Evolutionary conservation across 2,329 filamentous ascomycete species (phyloP).

Genomic region (Zymoseptoria passerinii): DNA sequence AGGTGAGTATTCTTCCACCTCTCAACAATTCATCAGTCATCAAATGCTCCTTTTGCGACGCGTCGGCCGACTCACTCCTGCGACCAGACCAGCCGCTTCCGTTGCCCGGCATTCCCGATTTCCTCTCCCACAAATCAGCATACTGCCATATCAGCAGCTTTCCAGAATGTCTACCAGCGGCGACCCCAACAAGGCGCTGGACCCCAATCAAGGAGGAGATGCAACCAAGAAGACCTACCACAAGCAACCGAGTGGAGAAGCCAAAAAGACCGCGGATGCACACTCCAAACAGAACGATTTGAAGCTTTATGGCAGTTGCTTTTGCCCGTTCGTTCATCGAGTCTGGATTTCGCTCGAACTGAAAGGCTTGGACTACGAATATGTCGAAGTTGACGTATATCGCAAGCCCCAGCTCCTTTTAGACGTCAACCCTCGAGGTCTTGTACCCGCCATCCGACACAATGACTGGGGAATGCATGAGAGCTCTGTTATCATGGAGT

Average conservation of each 20-base stretch:
- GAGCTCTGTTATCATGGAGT: conserved; percentile 76
- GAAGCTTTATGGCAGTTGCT: conserved; percentile 74
- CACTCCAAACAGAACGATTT: conserved; percentile 63
- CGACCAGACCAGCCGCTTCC: background rate
- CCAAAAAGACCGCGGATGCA: conserved; percentile 58
- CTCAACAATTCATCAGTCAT: background rate
- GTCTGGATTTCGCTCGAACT: conserved; percentile 83
- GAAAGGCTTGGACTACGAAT: conserved; percentile 72
- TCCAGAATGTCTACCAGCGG: conserved; percentile 9
- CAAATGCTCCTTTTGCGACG: background rate
- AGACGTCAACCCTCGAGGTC: conserved; percentile 66
- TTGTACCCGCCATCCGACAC: conserved; percentile 69
- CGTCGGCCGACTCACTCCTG: background rate
- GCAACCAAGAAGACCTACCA: conserved; percentile 55
- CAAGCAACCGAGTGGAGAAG: conserved; percentile 64
- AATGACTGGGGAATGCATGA: conserved; percentile 77
- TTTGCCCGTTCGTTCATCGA: conserved; percentile 79
- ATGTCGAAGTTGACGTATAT: conserved; percentile 77
- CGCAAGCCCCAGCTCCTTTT: conserved; percentile 62
- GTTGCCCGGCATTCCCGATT: background rate
- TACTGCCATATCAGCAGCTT: background rate
- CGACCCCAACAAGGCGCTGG: conserved; percentile 22
- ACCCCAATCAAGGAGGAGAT: conserved; percentile 43
- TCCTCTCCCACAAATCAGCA: background rate
- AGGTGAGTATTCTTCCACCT: background rate